Conservation (phyloP, 2,329 filamentous ascomycete genomes). For the Fusarium drepaniforme region DNA sequence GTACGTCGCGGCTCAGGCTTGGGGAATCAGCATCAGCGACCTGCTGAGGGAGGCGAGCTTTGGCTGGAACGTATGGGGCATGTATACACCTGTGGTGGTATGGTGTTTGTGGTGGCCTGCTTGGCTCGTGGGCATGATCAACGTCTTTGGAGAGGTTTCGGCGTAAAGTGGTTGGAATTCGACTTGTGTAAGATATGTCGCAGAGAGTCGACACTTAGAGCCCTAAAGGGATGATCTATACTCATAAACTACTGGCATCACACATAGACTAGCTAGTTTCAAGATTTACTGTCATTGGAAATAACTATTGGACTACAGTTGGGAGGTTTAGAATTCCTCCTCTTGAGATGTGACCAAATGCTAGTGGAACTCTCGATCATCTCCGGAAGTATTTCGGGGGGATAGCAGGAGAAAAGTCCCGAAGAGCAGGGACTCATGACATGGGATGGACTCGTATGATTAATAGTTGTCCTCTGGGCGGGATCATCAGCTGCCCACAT, state of each 20-base stretch:
- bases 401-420: background rate
- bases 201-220: background rate
- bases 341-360: background rate
- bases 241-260: background rate
- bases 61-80: slow-evolving; percentile 89
- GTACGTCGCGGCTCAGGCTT: slow-evolving; percentile 59
- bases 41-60: slow-evolving; percentile 82
- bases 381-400: background rate
- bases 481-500: slow-evolving; percentile 34
- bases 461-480: slow-evolving; percentile 39
- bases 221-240: background rate
- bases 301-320: background rate
- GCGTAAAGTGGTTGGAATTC: slow-evolving; percentile 13
- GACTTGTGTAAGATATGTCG: background rate
- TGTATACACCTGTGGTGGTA: slow-evolving; percentile 90
- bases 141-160: slow-evolving; percentile 59
- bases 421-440: background rate
- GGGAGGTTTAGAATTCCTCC: background rate
- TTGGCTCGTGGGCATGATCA: slow-evolving; percentile 77
- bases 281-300: background rate
- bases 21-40: slow-evolving; percentile 59
- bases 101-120: slow-evolving; percentile 98
- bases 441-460: slow-evolving; percentile 28
- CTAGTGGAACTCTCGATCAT: background rate
- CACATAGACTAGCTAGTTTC: background rate